Percentiles rank a stretch among this genome's conserved stretches.
Conservation (phyloP, 495 filamentous ascomycete genomes). For the Tuber aestivum region DNA sequence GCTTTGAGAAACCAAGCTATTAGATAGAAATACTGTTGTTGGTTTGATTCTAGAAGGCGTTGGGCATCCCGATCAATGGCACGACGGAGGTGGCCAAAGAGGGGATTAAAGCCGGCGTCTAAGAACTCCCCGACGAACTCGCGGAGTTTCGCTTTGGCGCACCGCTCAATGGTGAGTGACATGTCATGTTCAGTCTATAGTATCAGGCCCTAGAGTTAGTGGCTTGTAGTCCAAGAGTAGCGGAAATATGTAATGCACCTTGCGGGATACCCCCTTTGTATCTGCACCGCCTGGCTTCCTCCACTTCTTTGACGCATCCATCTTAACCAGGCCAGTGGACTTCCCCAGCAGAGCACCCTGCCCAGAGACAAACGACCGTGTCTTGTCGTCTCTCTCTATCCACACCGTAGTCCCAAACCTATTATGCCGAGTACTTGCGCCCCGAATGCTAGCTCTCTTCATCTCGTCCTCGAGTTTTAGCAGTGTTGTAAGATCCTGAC, state of each 20-base stretch:
- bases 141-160: slow-evolving; percentile 65
- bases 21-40: slow-evolving; percentile 87
- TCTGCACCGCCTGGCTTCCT: slow-evolving; percentile 64
- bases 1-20: slow-evolving; percentile 92
- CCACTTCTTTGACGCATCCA: slow-evolving; percentile 89
- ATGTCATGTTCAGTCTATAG: slow-evolving; percentile 62
- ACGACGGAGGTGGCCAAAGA: slow-evolving; percentile 78
- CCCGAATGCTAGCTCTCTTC: slow-evolving; percentile 67
- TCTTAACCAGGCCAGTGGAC: slow-evolving; percentile 59
- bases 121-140: slow-evolving; percentile 88
- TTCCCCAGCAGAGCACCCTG: slow-evolving; percentile 61
- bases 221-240: not conserved
- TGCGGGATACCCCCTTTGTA: slow-evolving; percentile 58
- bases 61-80: slow-evolving; percentile 86
- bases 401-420: slow-evolving; percentile 96
- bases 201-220: not conserved
- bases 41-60: slow-evolving; percentile 63
- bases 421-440: slow-evolving; percentile 81
- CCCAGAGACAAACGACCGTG: slow-evolving; percentile 77
- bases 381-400: slow-evolving; percentile 80
- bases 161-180: slow-evolving; percentile 58
- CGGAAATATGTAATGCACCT: slow-evolving; percentile 44
- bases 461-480: slow-evolving; percentile 75
- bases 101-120: slow-evolving; percentile 91
- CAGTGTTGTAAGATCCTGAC: slow-evolving; percentile 66